Conservation (phyloP, 352 stramenopile genomes). For the Pythium aphanidermatum region DNA sequence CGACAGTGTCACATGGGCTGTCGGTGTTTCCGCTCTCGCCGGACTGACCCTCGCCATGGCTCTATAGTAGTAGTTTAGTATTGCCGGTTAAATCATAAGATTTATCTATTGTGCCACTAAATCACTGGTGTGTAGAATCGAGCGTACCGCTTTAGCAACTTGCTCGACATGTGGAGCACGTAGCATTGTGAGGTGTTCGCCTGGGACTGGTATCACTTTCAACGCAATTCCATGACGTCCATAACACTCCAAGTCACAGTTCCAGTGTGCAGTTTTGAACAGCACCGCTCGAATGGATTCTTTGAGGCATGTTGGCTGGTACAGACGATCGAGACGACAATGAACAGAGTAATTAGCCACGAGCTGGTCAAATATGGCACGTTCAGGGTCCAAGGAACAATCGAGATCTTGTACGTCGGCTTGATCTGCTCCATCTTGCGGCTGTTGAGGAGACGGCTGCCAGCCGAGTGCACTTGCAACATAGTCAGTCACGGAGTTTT, state of each 20-base stretch:
- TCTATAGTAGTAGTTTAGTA: too few relatives aligned
- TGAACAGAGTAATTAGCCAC: constrained; percentile 30
- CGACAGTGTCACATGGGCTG: too few relatives aligned
- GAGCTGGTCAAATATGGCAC: constrained; percentile 25
- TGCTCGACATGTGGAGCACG: constrained; percentile 19
- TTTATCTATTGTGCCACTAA: neutral
- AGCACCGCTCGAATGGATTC: constrained; percentile 19
- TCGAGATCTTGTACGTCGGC: too few relatives aligned
- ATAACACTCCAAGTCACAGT: constrained; percentile 16
- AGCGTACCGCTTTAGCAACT: constrained; percentile 13
- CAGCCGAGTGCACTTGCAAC: constrained; percentile 11
- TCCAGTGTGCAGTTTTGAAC: constrained; percentile 37
- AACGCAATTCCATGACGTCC: constrained; percentile 1
- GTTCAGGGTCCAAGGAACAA: constrained; percentile 15
- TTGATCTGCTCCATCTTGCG: constrained; percentile 13
- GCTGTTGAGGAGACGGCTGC: constrained; percentile 2
- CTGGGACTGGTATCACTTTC: constrained; percentile 13
- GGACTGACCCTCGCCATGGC: too few relatives aligned
- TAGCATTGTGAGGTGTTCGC: constrained; percentile 32
- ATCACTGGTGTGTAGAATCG: neutral
- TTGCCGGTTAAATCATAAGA: neutral
- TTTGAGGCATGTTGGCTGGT: constrained; percentile 16
- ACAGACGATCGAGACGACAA: constrained; percentile 30
- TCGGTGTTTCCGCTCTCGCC: too few relatives aligned
- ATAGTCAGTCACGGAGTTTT: constrained; percentile 10